phyloP scores from a whole-genome alignment of 345 rosid species.

The Salix dunnii region DNA sequence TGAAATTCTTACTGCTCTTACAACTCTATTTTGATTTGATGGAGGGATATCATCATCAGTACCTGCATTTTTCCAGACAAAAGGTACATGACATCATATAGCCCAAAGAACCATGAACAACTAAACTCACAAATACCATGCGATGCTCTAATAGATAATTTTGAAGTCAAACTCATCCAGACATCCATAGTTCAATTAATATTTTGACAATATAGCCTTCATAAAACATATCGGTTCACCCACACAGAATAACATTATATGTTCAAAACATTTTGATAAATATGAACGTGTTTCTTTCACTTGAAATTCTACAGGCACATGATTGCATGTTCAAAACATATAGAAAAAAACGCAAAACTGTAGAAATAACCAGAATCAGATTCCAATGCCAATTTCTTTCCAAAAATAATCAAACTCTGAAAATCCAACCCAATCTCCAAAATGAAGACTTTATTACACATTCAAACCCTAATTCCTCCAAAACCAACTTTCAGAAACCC shows the following conservation, averaged over 20 bases:
- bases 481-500: background rate
- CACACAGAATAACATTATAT: background rate
- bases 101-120: background rate
- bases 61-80: slow-evolving; percentile 23
- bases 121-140: background rate
- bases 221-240: background rate
- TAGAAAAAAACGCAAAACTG: background rate
- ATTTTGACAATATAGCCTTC: background rate
- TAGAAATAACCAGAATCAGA: background rate
- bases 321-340: background rate
- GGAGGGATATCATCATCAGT: slow-evolving; percentile 49
- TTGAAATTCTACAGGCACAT: background rate
- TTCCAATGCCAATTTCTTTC: background rate
- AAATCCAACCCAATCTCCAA: background rate
- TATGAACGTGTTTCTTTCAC: background rate
- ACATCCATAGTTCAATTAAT: background rate
- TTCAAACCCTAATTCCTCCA: slow-evolving; percentile 8
- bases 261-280: background rate
- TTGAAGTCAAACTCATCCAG: background rate
- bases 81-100: background rate
- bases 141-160: no score
- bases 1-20: slow-evolving; percentile 27
- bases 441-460: background rate
- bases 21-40: slow-evolving; percentile 34
- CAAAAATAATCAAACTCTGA: background rate